Evolutionary conservation across 208 protist species (phyloP), one percentile per base, ranked within the genome.

Genomic region (Trypanosoma scelopori): DNA sequence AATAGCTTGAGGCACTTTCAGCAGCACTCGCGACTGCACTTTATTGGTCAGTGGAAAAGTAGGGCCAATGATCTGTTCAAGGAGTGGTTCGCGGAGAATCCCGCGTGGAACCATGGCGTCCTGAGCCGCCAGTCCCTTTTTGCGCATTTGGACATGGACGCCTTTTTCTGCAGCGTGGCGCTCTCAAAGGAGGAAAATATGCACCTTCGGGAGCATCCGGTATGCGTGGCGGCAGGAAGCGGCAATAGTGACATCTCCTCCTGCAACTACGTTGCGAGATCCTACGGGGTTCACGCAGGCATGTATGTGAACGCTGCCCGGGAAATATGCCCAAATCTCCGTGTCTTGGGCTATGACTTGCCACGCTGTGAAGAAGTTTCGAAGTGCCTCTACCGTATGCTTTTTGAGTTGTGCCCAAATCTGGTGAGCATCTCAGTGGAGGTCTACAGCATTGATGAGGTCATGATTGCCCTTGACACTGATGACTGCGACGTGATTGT

Each of bases 71-170:
- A 94, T 51, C 50, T 76, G 63, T 82, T 95, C 53, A 65, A 78
- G 43, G 55, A 76, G 49, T 77, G 52, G 76, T 93, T 92, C 58
- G 23, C 39, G 55, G 74, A 63, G 35, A 79, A 93, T 51, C 82
- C 87, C 9, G 62, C 75, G 49, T 95, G 81, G 83, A 82, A 88
- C 62, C 82, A 93, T 48, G 85, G 86, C 5, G 67, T 63, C 16
- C 64, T 93, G 42, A 52, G 49, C 18, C 66, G 71, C 50, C 88
- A 95, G 58, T 64, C 63, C 12, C 63, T 79, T 1, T 90, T 97
- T 51, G 58, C 91, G 3, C 95, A 98, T 69, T 45, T 97, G 18
- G 95, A 98, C 77, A 95, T 98, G 91, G 96, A 98, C 67, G 95
- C 93, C 42, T 98, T 98, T 68, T 98, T 98, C 72, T 96, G 91